Percentiles rank a stretch among this genome's conserved stretches.
phyloP scores from a whole-genome alignment of 441 rosid genomes.

The Erysimum pusillum region DNA sequence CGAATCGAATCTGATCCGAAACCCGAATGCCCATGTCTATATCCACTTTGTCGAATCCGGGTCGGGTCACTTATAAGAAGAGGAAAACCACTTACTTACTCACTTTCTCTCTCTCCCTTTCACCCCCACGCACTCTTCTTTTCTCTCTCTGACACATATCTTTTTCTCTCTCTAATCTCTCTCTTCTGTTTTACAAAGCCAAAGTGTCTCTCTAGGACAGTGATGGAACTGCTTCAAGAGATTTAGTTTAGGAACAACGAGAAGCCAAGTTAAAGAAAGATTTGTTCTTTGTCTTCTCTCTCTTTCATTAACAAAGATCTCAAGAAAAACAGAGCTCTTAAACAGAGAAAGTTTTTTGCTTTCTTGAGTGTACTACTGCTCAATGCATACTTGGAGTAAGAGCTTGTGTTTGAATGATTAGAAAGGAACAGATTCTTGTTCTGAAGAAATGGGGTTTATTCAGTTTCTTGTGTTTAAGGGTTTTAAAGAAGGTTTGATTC shows the following conservation, averaged over 20 bases:
- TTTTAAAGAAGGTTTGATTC: conserved; percentile 14
- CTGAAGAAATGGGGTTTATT: conserved; percentile 32
- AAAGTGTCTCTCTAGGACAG: conserved; percentile 41
- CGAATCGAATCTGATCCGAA: too few relatives aligned
- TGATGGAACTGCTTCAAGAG: conserved; percentile 46
- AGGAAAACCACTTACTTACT: conserved; percentile 37
- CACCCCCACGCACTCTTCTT: conserved; percentile 41
- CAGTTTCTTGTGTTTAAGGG: conserved; percentile 22
- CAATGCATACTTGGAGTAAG: conserved; percentile 22
- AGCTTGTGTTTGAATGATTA: conserved; percentile 18
- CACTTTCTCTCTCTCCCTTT: conserved; percentile 13
- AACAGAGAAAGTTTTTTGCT: neutral
- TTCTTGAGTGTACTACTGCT: conserved; percentile 7
- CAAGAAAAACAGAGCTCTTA: neutral
- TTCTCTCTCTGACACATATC: conserved; percentile 40
- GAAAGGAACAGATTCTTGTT: conserved; percentile 13
- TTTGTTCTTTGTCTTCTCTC: conserved; percentile 20
- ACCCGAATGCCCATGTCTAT: too few relatives aligned
- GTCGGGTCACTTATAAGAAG: conserved; percentile 35
- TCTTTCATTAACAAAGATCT: conserved; percentile 32
- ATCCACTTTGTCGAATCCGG: conserved; percentile 29
- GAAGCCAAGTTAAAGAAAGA: conserved; percentile 25
- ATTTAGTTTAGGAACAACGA: conserved; percentile 22
- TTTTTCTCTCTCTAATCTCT: conserved; percentile 19
- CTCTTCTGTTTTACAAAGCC: conserved; percentile 35